Evolutionary conservation across 768 basidiomycete species (phyloP), one percentile per base, ranked within the genome.

Genomic region (Termitomyces titanicus): DNA sequence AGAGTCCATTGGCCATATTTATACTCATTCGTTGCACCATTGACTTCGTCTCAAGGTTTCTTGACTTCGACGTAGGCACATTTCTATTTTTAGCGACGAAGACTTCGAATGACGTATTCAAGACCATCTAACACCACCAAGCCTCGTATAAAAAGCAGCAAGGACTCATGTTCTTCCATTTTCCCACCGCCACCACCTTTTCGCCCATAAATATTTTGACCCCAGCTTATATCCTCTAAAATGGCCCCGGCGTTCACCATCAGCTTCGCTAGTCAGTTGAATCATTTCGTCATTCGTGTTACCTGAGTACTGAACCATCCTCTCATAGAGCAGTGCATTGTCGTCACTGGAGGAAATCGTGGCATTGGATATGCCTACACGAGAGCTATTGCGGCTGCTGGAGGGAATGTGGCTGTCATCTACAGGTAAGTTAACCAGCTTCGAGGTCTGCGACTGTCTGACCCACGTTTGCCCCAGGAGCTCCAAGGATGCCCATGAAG

Each of bases 311-410:
- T 39, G n/a, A 38, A 3, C 5, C 11, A 33, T 37, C n/a, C 29
- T 38, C 10, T 34, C 24, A n/a, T 51, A 77, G 77, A 66, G 9
- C 74, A 80, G 65, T 77, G 76, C 45, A 68, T 80, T 52, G 75
- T 86, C 31, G 75, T 87, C 44, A 86, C 86, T 0, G 85, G 85
- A 3, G 83, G 83, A 1, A 83, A 80, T 60, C 72, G 79, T 40
- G 85, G 85, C 10, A 85, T 87, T 45, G 86, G 86, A 1, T 72
- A 68, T 29, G 83, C 79, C 1, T 80, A 77, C 51, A 78, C 79
- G 24, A 68, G 72, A 35, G 82, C 83, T 1, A 71, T 83, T 34
- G 83, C 83, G 18, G 62, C 73, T 42, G 79, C 84, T 0, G 82
- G 82, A 25, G 78, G 76, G 0, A 78, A 78, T 47, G 81, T 88